Evolutionary conservation across 2,329 filamentous ascomycete genomes (phyloP).

Genomic region (Exophiala mesophila): DNA sequence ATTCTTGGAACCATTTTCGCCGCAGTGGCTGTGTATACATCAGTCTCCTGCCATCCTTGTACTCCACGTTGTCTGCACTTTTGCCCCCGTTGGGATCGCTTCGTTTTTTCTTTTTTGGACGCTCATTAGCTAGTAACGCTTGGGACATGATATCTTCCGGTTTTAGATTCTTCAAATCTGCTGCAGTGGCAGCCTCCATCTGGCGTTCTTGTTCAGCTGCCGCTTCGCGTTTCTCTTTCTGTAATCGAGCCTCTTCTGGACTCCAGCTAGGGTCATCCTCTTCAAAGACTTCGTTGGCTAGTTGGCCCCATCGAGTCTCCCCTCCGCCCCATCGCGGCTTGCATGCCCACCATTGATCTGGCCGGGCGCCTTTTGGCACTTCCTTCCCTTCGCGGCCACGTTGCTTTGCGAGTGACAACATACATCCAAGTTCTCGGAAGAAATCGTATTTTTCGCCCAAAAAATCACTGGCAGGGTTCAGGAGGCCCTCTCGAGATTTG

Average conservation of each 20-base stretch:
- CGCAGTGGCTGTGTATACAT: constrained; percentile 23
- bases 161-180: constrained; percentile 18
- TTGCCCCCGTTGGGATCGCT: constrained; percentile 6
- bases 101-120: constrained; percentile 30
- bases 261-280: constrained; percentile 29
- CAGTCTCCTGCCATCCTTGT: constrained; percentile 22
- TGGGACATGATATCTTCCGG: constrained; percentile 22
- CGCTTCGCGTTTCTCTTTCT: constrained; percentile 22
- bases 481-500: constrained; percentile 29
- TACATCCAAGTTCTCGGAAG: constrained; percentile 53
- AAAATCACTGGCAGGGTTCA: constrained; percentile 16
- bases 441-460: constrained; percentile 47
- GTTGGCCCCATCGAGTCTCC: constrained; percentile 32
- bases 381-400: constrained; percentile 51
- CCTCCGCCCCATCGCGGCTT: constrained; percentile 54
- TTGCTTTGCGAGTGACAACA: constrained; percentile 57
- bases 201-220: constrained; percentile 19
- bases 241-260: constrained; percentile 30
- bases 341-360: constrained; percentile 58
- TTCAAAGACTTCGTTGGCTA: constrained; percentile 24
- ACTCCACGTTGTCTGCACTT: constrained; percentile 14
- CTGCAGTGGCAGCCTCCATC: constrained; percentile 9
- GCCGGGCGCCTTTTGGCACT: constrained; percentile 45
- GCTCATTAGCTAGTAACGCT: constrained; percentile 16
- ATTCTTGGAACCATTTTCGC: constrained; percentile 26